phyloP scores from a whole-genome alignment of 2,329 filamentous ascomycete genomes.

The Mycosphaerella sp. region DNA sequence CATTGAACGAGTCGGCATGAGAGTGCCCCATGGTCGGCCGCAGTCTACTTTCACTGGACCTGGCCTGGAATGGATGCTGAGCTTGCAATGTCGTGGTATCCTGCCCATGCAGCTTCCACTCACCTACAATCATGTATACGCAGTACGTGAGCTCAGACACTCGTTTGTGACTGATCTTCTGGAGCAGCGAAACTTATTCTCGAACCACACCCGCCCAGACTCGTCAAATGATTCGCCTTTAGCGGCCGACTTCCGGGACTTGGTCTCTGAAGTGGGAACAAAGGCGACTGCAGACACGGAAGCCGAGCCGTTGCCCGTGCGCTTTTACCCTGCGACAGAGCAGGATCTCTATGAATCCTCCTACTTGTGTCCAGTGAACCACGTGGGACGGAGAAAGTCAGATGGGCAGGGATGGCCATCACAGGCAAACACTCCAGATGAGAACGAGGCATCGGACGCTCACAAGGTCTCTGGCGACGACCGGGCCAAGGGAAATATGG shows the following conservation, averaged over 20 bases:
- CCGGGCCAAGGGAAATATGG: too few species aligned
- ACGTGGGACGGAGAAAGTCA: neutral
- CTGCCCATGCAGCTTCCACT: constrained; percentile 30
- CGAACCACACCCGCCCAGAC: neutral
- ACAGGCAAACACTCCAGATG: too few species aligned
- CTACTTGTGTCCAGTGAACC: constrained; percentile 2
- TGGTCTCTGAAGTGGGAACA: constrained; percentile 16
- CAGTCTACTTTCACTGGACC: constrained; percentile 26
- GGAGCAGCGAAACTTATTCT: neutral
- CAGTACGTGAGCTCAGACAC: neutral
- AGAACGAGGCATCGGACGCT: too few species aligned
- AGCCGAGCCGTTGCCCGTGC: constrained; percentile 8
- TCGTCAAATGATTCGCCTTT: neutral
- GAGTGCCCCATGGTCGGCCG: constrained; percentile 14
- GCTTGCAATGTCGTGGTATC: constrained; percentile 32
- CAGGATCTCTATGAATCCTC: constrained; percentile 46
- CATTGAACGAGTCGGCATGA: constrained; percentile 17
- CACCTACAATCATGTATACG: neutral
- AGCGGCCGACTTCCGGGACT: constrained; percentile 14
- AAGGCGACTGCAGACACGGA: constrained; percentile 14
- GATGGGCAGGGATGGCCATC: neutral
- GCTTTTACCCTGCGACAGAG: constrained; percentile 37
- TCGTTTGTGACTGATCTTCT: neutral
- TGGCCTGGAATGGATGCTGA: constrained; percentile 35
- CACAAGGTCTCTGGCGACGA: too few species aligned